phyloP scores from a whole-genome alignment of 192 early-diverging fungal species.

The Phycomyces blakesleeanus region DNA sequence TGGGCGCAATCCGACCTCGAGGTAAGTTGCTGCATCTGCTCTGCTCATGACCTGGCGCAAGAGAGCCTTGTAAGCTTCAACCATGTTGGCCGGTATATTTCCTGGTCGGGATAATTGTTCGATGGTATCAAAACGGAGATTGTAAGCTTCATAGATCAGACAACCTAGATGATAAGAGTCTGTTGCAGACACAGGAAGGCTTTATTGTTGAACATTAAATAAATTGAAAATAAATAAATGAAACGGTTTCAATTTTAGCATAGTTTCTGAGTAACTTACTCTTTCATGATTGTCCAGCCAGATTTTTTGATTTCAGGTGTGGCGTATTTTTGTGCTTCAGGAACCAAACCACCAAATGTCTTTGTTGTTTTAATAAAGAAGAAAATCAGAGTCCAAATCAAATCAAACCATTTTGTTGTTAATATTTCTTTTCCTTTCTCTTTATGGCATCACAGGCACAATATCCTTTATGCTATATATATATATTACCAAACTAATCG shows the following conservation, averaged over 20 bases:
- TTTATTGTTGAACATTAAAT: too few relatives aligned
- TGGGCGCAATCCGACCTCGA: conserved; percentile 58
- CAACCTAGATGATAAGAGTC: conserved; percentile 84
- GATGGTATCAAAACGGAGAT: conserved; percentile 49
- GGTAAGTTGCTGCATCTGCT: conserved; percentile 61
- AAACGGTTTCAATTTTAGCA: too few relatives aligned
- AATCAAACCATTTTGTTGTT: too few relatives aligned
- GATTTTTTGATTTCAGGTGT: conserved; percentile 69
- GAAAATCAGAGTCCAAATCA: too few relatives aligned
- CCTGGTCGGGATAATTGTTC: conserved; percentile 47
- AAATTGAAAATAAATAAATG: too few relatives aligned
- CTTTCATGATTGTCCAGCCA: conserved; percentile 56
- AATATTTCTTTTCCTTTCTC: not conserved
- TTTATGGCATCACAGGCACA: too few relatives aligned
- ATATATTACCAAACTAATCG: conserved; percentile 57
- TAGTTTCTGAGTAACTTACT: too few relatives aligned
- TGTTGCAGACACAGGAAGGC: conserved; percentile 42
- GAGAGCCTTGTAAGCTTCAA: conserved; percentile 58
- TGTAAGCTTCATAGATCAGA: conserved; percentile 81
- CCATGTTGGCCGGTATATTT: conserved; percentile 60
- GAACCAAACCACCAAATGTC: conserved; percentile 62
- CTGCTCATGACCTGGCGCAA: conserved; percentile 55
- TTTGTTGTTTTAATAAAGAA: too few relatives aligned
- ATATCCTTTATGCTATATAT: too few relatives aligned
- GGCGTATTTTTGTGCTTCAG: conserved; percentile 63